phyloP scores from a whole-genome alignment of 1,284 basidiomycete genomes.

The Ustilago esculenta region DNA sequence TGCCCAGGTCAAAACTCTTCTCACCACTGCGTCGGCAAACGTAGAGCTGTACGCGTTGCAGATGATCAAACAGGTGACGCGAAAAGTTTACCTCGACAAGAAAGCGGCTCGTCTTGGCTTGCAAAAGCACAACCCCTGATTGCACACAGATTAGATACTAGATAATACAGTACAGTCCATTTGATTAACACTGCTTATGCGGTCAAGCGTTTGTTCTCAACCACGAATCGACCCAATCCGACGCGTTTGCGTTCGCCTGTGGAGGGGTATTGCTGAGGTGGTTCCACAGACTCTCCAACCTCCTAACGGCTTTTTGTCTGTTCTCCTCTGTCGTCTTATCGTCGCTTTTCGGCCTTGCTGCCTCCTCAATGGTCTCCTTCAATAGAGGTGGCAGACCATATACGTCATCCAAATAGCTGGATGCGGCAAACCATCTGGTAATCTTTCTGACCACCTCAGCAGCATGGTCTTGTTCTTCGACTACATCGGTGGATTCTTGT shows the following conservation, averaged over 20 bases:
- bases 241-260: neutral
- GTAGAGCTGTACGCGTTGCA: conserved; percentile 46
- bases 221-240: conserved; percentile 39
- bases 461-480: neutral
- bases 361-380: conserved; percentile 29
- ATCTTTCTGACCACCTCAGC: conserved; percentile 22
- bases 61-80: conserved; percentile 34
- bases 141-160: neutral
- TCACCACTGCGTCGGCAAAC: conserved; percentile 50
- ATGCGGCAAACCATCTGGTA: conserved; percentile 18
- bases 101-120: conserved; percentile 24
- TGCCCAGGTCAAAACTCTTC: conserved; percentile 54
- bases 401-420: conserved; percentile 32
- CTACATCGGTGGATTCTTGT: conserved; percentile 2
- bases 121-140: too few species aligned
- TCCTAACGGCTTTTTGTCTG: conserved; percentile 24
- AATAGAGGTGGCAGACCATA: conserved; percentile 22
- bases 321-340: conserved; percentile 9
- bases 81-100: conserved; percentile 40
- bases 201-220: conserved; percentile 17
- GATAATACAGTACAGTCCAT: neutral
- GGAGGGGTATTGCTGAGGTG: conserved; percentile 25
- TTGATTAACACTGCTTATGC: neutral
- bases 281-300: conserved; percentile 40
- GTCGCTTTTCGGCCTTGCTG: neutral